These are phyloP conservation scores for Chytridiales sp. DNA, from an alignment of 371 early-diverging fungal species.

Conservation along the genomic window DNA sequence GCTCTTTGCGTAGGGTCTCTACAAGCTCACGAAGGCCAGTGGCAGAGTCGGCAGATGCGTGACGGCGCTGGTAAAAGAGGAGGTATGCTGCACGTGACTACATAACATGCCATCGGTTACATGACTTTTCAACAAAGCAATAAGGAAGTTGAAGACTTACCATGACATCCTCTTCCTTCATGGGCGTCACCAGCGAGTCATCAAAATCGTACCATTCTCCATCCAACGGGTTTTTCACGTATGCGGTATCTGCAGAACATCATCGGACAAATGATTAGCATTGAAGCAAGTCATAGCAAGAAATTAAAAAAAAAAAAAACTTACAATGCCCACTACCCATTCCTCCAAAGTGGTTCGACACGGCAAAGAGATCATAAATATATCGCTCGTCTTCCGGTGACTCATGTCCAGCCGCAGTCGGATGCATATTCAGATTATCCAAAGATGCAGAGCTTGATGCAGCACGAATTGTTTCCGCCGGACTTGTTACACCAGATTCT, in stretches of 20 bases:
- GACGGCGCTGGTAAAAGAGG: slow-evolving; percentile 72
- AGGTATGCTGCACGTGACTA: slow-evolving; percentile 76
- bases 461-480: no score
- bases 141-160: slow-evolving; percentile 21
- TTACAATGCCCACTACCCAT: slow-evolving; percentile 83
- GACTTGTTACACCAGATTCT: no score
- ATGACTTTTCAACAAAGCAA: background rate
- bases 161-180: slow-evolving; percentile 52
- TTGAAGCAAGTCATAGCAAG: background rate
- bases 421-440: no score
- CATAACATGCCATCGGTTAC: slow-evolving; percentile 4
- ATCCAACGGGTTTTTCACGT: slow-evolving; percentile 71
- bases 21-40: no score
- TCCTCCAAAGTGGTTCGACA: slow-evolving; percentile 91
- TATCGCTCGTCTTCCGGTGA: slow-evolving; percentile 31
- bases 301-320: slow-evolving; percentile 8
- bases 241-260: slow-evolving; percentile 71
- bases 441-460: no score
- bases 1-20: no score
- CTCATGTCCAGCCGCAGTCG: no score
- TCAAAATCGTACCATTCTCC: slow-evolving; percentile 84
- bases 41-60: no score
- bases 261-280: no score
- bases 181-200: slow-evolving; percentile 70
- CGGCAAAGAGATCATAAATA: slow-evolving; percentile 83